phyloP scores from a whole-genome alignment of 2,329 filamentous ascomycete genomes.

The Dothistroma septosporum region DNA sequence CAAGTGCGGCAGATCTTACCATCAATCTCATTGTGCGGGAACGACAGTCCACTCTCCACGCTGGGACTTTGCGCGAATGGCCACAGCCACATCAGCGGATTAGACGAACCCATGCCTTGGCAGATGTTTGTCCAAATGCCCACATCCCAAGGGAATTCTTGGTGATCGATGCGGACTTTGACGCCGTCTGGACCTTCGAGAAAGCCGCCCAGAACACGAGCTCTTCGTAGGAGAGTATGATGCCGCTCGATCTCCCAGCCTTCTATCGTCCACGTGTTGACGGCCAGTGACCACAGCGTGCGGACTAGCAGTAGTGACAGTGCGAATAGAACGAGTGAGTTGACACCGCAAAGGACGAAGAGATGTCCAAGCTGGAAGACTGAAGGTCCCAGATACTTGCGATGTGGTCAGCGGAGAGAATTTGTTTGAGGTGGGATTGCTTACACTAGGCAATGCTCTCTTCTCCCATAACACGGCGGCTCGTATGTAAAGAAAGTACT shows the following conservation, averaged over 20 bases:
- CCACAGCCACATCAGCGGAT: conserved; percentile 64
- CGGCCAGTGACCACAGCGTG: conserved; percentile 56
- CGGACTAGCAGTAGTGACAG: conserved; percentile 63
- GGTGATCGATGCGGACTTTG: conserved; percentile 53
- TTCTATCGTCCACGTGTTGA: conserved; percentile 78
- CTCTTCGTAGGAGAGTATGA: conserved; percentile 43
- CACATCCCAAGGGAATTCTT: conserved; percentile 80
- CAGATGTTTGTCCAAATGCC: conserved; percentile 69
- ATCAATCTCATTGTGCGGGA: conserved; percentile 75
- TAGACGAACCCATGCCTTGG: conserved; percentile 69
- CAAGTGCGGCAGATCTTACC: conserved; percentile 38
- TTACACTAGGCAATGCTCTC: conserved; percentile 62
- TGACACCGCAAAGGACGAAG: conserved; percentile 56
- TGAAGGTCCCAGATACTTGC: conserved; percentile 65
- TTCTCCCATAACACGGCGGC: conserved; percentile 58
- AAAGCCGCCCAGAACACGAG: conserved; percentile 52
- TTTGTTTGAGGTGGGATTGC: conserved; percentile 23
- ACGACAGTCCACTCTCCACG: conserved; percentile 52
- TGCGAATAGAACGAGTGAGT: conserved; percentile 57
- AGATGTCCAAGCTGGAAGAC: conserved; percentile 57
- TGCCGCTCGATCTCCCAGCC: conserved; percentile 61
- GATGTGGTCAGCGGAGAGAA: conserved; percentile 1
- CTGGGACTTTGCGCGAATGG: conserved; percentile 57
- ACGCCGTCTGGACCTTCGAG: conserved; percentile 54
- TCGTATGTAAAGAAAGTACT: conserved; percentile 58